A percentile compares a stretch with the other conserved stretches of the same genome.
These are phyloP conservation scores for Podila minutissima DNA, from an alignment of 192 early-diverging fungal species.

Conservation along the genomic window DNA sequence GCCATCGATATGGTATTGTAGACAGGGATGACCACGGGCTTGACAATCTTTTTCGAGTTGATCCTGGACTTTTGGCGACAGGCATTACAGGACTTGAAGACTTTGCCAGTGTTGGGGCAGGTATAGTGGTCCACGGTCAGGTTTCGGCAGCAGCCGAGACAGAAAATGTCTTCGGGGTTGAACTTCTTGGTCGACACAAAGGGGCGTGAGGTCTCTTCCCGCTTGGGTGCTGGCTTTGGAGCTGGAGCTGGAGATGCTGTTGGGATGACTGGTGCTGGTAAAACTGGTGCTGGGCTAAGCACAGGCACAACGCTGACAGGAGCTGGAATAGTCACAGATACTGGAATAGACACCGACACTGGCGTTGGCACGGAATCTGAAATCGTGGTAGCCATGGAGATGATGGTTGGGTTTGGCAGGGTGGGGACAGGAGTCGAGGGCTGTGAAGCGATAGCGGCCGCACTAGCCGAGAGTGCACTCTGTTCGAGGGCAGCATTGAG, in stretches of 20 bases:
- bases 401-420: too few relatives aligned
- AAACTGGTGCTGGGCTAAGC: neutral
- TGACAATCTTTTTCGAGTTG: constrained; percentile 44
- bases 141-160: constrained; percentile 46
- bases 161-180: constrained; percentile 47
- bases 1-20: constrained; percentile 40
- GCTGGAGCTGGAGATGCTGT: neutral
- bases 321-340: neutral
- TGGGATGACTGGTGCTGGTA: neutral
- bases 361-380: neutral
- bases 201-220: neutral
- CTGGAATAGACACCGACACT: neutral
- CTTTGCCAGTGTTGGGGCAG: constrained; percentile 24
- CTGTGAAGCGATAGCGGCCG: neutral
- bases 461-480: neutral
- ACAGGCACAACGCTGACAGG: neutral
- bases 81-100: constrained; percentile 51
- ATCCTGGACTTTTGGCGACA: constrained; percentile 48
- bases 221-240: neutral
- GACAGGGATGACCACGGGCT: constrained; percentile 28
- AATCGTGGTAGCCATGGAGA: too few relatives aligned
- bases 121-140: constrained; percentile 43
- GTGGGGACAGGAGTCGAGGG: neutral
- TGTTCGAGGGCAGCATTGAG: neutral
- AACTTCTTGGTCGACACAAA: constrained; percentile 40